These are phyloP conservation scores for Saccharomycopsis oosterbeekiorum DNA, from an alignment of 805 yeast genomes.

Conservation along the genomic window DNA sequence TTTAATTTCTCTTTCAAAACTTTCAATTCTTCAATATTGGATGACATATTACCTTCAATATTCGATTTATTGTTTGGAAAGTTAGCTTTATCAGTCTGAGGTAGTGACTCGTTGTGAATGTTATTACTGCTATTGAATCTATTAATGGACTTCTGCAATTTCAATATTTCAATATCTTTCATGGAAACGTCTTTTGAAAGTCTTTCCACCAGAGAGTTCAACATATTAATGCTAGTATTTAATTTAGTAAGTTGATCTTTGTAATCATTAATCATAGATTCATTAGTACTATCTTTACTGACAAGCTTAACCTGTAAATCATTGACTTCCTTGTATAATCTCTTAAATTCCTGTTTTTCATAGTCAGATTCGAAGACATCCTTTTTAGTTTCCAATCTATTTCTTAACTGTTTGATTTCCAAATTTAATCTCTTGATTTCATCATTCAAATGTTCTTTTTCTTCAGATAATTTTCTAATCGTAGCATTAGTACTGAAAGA, in stretches of 20 bases:
- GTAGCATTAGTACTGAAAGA: slow-evolving; percentile 21
- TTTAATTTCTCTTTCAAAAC: background rate
- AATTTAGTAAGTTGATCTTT: slow-evolving; percentile 21
- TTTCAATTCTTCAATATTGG: background rate
- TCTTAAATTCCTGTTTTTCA: slow-evolving; percentile 31
- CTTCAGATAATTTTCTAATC: slow-evolving; percentile 23
- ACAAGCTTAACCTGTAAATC: slow-evolving; percentile 24
- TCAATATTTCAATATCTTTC: slow-evolving; percentile 1
- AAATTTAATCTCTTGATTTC: slow-evolving; percentile 30
- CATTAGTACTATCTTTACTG: slow-evolving; percentile 20
- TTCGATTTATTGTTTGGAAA: background rate
- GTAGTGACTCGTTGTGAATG: background rate
- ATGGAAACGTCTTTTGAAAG: background rate
- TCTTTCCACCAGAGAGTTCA: background rate
- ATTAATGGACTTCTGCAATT: background rate
- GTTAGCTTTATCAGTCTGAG: background rate
- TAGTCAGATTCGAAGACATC: slow-evolving; percentile 20
- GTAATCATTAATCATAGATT: slow-evolving; percentile 19
- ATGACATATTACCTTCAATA: background rate
- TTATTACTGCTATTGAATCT: background rate
- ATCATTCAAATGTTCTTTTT: slow-evolving; percentile 24
- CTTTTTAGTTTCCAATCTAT: slow-evolving; percentile 29
- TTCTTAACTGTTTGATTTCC: slow-evolving; percentile 29
- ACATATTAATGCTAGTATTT: slow-evolving; percentile 1
- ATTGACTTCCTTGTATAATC: slow-evolving; percentile 29